A percentile compares a stretch with the other conserved stretches of the same genome.
phyloP scores from a whole-genome alignment of 2,329 filamentous ascomycete genomes.

The Fusarium luffae region DNA sequence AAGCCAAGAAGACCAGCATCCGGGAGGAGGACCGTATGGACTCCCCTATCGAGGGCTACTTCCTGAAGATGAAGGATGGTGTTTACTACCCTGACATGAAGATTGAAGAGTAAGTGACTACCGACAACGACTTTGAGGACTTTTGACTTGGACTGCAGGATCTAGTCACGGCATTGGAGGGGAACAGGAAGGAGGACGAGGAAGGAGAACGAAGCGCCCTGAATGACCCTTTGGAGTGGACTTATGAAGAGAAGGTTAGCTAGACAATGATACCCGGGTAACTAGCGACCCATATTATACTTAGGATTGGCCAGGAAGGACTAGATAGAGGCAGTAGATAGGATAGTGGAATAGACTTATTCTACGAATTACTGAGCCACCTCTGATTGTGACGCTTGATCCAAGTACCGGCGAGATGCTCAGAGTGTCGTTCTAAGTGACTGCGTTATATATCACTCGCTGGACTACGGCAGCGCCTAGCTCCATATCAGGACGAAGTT shows the following conservation, averaged over 20 bases:
- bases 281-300: neutral
- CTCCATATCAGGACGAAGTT: no score
- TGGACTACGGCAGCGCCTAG: no score
- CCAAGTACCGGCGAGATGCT: neutral
- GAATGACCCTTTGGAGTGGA: neutral
- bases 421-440: neutral
- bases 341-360: neutral
- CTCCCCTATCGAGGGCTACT: neutral
- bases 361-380: neutral
- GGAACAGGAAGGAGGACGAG: rapidly evolving
- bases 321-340: neutral
- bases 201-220: neutral
- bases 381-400: neutral
- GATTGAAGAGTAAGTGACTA: neutral
- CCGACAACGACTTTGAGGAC: neutral
- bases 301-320: neutral
- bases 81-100: neutral
- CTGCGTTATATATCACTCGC: no score
- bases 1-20: neutral
- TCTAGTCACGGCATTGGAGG: neutral
- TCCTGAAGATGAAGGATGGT: neutral
- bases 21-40: neutral
- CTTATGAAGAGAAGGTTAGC: neutral
- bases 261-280: neutral
- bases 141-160: neutral